Evolutionary conservation across 306 rosid species (phyloP), one percentile per base, ranked within the genome.

Genomic region (Acacia acuminata): DNA sequence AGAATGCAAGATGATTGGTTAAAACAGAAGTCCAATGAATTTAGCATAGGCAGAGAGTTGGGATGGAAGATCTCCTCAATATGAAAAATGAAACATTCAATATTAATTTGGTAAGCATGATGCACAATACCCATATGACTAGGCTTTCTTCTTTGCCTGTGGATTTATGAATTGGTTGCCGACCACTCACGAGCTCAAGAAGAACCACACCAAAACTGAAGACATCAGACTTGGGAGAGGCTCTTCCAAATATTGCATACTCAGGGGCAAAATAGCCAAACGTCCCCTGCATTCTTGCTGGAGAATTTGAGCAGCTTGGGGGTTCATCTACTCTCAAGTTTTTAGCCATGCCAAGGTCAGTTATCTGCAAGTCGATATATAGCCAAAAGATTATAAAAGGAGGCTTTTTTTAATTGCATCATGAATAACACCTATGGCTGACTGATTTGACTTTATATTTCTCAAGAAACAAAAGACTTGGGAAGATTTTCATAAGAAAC

Each of bases 191-290:
- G 82, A 96, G 99, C 94, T 96, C 98, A 56, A 96, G 99, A 87
- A 96, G 97, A 84, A 96, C 99, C 48, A 96, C 99, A 16, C 99
- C 99, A 61, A 94, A 96, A 79, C 99, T 96, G 77, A 94, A 96
- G 77, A 96, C 99, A 51, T 96, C 99, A 5, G 99, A 96, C 87
- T 94, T 92, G 44, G 87, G 91, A 71, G 99, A 96, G 68, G 94
- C 93, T 88, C 92, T 87, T 82, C 99, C 99, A 83, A 91, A 83
- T 76, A 92, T 90, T 15, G 97, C 99, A 88, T 91, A 91, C 89
- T 96, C 99, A 5, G 99, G 99, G 79, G 99, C 99, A 90, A 96
- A 96, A 84, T 96, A 96, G 51, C 99, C 99, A 87, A 96, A 96
- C 77, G 99, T 96, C 76, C 99, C 99, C 84, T 91, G 97, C 97